Evolutionary conservation across 345 rosid genomes (phyloP).

Genomic region (Rhodamnia argentea): DNA sequence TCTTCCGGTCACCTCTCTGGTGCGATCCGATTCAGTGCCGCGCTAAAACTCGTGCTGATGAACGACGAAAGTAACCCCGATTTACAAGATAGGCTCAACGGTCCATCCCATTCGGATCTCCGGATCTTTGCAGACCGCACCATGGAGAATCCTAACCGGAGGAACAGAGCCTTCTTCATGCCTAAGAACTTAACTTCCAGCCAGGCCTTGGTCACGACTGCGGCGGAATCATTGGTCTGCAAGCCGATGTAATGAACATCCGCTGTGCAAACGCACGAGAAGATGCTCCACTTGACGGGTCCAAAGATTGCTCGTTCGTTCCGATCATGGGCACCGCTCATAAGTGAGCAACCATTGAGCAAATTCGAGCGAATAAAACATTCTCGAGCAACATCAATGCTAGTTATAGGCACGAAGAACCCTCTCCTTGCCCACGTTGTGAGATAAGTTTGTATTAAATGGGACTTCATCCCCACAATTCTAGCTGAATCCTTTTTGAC

Average conservation of each 20-base stretch:
- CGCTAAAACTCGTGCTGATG: constrained; percentile 54
- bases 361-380: neutral
- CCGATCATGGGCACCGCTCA: constrained; percentile 39
- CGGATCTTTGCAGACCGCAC: constrained; percentile 55
- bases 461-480: too few species aligned
- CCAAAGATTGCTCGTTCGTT: constrained; percentile 50
- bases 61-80: constrained; percentile 72
- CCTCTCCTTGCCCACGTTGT: too few species aligned
- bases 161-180: constrained; percentile 74
- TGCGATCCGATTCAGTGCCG: constrained; percentile 25
- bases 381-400: too few species aligned
- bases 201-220: constrained; percentile 85
- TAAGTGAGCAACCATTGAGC: constrained; percentile 6
- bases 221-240: constrained; percentile 49
- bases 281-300: constrained; percentile 81
- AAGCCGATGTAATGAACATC: constrained; percentile 59
- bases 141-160: constrained; percentile 84
- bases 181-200: constrained; percentile 74
- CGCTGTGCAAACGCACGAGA: constrained; percentile 82
- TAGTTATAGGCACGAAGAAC: too few species aligned
- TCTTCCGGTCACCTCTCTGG: constrained; percentile 21
- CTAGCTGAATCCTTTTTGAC: too few species aligned
- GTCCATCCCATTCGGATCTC: constrained; percentile 74
- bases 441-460: too few species aligned
- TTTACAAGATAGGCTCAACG: constrained; percentile 46